Conservation (phyloP, 208 protist species). For the Trypanosoma brucei region DNA sequence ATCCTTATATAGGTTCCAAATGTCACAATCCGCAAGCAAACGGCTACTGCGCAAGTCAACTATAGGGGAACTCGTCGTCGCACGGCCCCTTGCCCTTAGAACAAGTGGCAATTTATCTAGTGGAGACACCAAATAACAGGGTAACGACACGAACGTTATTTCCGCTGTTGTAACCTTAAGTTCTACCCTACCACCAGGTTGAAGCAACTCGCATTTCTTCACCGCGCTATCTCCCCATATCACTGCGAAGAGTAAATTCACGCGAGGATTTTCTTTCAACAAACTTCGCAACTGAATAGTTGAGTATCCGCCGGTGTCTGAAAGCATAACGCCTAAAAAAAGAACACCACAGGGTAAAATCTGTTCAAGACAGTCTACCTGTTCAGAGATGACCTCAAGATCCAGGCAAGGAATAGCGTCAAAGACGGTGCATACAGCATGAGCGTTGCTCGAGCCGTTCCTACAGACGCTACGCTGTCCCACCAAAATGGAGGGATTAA, state of each 20-base stretch:
- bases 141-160: conserved; percentile 15
- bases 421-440: conserved; percentile 21
- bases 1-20: conserved; percentile 5
- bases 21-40: background rate
- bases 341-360: conserved; percentile 54
- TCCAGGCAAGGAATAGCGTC: conserved; percentile 41
- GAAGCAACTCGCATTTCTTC: conserved; percentile 5
- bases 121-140: conserved; percentile 20
- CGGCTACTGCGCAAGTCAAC: conserved; percentile 7
- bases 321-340: conserved; percentile 41
- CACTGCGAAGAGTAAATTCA: background rate
- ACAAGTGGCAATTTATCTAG: conserved; percentile 11
- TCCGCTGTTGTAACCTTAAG: background rate
- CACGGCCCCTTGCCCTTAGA: background rate
- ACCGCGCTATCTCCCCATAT: background rate
- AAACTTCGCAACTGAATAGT: background rate
- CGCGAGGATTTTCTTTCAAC: conserved; percentile 3
- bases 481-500: conserved; percentile 12
- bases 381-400: conserved; percentile 46
- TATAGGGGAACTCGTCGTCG: background rate
- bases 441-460: background rate
- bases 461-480: conserved; percentile 13
- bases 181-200: conserved; percentile 7
- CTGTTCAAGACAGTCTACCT: conserved; percentile 65
- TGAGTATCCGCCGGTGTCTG: background rate